These are phyloP conservation scores for Microsporum ferrugineum DNA, from an alignment of 2,329 filamentous ascomycete species.

Conservation along the genomic window DNA sequence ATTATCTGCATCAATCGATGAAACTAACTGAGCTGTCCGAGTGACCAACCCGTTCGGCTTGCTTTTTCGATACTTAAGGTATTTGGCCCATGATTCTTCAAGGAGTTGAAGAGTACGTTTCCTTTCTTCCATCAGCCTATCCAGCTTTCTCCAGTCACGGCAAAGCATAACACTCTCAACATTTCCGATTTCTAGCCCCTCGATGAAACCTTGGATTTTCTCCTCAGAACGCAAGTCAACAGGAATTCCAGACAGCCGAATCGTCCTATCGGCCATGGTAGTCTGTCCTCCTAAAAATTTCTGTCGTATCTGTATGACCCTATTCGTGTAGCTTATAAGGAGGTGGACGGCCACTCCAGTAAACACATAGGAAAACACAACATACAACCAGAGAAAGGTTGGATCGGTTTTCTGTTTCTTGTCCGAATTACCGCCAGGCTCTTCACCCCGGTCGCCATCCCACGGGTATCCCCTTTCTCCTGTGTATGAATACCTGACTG, in stretches of 20 bases:
- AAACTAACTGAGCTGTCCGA: constrained; percentile 27
- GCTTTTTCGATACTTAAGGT: constrained; percentile 49
- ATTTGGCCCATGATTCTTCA: constrained; percentile 72
- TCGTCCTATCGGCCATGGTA: constrained; percentile 90
- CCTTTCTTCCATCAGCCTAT: constrained; percentile 59
- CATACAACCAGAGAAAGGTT: constrained; percentile 78
- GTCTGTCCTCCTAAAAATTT: constrained; percentile 86
- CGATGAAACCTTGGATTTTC: constrained; percentile 74
- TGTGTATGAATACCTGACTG: constrained; percentile 63
- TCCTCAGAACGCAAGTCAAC: constrained; percentile 64
- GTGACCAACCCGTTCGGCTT: constrained; percentile 31
- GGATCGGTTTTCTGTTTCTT: constrained; percentile 27
- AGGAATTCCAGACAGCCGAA: constrained; percentile 82
- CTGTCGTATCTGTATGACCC: constrained; percentile 75
- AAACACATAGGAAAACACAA: constrained; percentile 91
- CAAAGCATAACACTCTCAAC: constrained; percentile 83
- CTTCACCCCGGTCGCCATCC: constrained; percentile 28
- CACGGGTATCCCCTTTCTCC: constrained; percentile 28
- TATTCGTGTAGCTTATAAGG: constrained; percentile 70
- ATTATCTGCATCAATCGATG: background rate
- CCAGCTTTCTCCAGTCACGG: constrained; percentile 73
- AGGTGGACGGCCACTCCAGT: constrained; percentile 70
- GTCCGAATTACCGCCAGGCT: constrained; percentile 21
- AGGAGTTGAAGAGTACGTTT: constrained; percentile 56
- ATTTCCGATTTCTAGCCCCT: constrained; percentile 76